Percentiles rank a stretch among this genome's conserved stretches.
These are phyloP conservation scores for Aspergillus ruber DNA, from an alignment of 2,329 filamentous ascomycete genomes.

Conservation along the genomic window DNA sequence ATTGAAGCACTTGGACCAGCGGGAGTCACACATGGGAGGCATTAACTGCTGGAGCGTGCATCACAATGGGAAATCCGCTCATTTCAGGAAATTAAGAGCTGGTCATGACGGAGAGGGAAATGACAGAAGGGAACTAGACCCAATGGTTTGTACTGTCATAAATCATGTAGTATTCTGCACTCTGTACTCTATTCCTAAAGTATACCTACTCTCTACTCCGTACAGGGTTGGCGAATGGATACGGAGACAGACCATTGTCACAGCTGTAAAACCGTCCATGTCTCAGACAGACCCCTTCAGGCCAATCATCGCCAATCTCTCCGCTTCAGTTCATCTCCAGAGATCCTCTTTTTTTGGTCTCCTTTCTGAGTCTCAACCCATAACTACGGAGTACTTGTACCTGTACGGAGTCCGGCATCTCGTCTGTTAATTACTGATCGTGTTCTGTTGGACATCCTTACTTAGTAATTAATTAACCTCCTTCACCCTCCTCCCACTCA, in stretches of 20 bases:
- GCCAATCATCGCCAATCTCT: neutral
- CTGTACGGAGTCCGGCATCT: neutral
- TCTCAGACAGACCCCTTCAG: neutral
- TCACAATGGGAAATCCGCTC: neutral
- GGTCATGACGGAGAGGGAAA: too few species aligned
- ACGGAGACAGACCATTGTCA: neutral
- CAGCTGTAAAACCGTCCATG: slow-evolving; percentile 1
- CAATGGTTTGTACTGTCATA: too few species aligned
- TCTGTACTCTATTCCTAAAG: too few species aligned
- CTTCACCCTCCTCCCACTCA: slow-evolving; percentile 6
- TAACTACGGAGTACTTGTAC: too few species aligned
- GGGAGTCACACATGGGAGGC: neutral
- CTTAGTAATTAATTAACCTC: slow-evolving; percentile 5
- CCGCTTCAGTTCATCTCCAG: neutral
- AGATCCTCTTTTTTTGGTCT: neutral
- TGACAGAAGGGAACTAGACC: too few species aligned
- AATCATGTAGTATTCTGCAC: too few species aligned
- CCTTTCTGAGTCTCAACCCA: neutral
- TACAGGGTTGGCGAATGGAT: neutral
- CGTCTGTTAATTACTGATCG: neutral
- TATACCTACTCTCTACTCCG: too few species aligned
- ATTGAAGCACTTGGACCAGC: neutral
- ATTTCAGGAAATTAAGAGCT: too few species aligned
- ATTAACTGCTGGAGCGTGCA: neutral
- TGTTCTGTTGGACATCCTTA: neutral